These are phyloP conservation scores for Corylus heterophylla DNA, from an alignment of 306 rosid species.

Conservation along the genomic window DNA sequence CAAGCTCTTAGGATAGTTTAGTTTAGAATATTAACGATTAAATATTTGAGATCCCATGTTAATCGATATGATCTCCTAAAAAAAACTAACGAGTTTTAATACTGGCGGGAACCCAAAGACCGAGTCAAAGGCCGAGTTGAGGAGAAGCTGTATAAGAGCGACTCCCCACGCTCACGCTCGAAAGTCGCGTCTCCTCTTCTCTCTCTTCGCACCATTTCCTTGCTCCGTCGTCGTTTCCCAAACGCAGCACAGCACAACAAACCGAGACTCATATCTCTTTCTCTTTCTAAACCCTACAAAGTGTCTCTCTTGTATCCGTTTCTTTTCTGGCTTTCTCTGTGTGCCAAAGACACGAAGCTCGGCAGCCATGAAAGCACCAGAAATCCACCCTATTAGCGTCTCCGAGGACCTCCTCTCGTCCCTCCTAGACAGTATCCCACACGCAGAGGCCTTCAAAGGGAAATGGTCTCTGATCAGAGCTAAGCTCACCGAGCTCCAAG, in stretches of 20 bases:
- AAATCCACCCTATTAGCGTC: slow-evolving; percentile 37
- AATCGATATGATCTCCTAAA: too few species aligned
- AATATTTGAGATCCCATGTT: too few species aligned
- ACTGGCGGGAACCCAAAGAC: too few species aligned
- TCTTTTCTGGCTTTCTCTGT: neutral
- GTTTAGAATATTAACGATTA: too few species aligned
- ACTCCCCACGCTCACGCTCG: neutral
- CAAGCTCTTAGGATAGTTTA: too few species aligned
- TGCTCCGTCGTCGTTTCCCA: neutral
- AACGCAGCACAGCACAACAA: neutral
- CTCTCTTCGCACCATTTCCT: neutral
- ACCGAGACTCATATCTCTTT: neutral
- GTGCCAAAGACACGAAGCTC: neutral
- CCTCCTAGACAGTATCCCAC: slow-evolving; percentile 51
- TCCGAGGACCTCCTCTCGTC: slow-evolving; percentile 37
- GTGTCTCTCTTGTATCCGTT: neutral
- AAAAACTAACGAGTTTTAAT: too few species aligned
- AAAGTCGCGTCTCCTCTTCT: neutral
- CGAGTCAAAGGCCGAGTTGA: too few species aligned
- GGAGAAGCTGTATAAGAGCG: neutral
- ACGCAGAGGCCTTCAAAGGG: slow-evolving; percentile 54
- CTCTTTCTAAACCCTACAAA: slow-evolving; percentile 16
- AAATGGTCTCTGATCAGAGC: slow-evolving; percentile 67
- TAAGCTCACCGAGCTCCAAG: slow-evolving; percentile 63
- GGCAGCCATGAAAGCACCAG: slow-evolving; percentile 56